These are phyloP conservation scores for Wickerhamiella vanderwaltii DNA, from an alignment of 805 yeast species.

Conservation along the genomic window DNA sequence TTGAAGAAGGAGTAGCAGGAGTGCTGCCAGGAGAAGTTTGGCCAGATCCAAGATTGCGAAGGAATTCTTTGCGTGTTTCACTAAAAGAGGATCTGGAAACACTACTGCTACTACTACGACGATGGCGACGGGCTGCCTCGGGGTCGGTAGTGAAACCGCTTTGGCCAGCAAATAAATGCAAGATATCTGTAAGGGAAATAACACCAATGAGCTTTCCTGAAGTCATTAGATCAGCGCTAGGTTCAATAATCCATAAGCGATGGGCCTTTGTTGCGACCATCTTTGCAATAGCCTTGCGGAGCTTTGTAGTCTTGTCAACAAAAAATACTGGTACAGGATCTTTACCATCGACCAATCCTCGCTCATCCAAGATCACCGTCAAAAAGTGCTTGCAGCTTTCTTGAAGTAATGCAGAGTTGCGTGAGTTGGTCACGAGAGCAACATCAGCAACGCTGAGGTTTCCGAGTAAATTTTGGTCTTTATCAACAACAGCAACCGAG, in stretches of 20 bases:
- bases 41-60: neutral
- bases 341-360: conserved; percentile 89
- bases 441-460: conserved; percentile 94
- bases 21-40: too few relatives aligned
- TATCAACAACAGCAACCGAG: conserved; percentile 86
- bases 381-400: conserved; percentile 80
- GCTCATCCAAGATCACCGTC: conserved; percentile 68
- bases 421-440: conserved; percentile 70
- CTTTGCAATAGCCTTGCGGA: conserved; percentile 86
- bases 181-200: conserved; percentile 78
- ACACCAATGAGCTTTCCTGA: conserved; percentile 83
- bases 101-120: conserved; percentile 36
- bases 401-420: conserved; percentile 71
- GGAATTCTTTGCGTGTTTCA: conserved; percentile 13
- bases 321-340: conserved; percentile 96
- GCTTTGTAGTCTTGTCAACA: conserved; percentile 63
- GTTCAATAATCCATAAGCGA: conserved; percentile 39
- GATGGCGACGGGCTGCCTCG: conserved; percentile 71
- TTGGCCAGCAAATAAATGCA: conserved; percentile 65
- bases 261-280: conserved; percentile 91
- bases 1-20: too few relatives aligned
- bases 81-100: conserved; percentile 18
- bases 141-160: conserved; percentile 73
- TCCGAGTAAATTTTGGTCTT: conserved; percentile 63
- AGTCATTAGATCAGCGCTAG: conserved; percentile 22